Percentiles rank a stretch among this genome's conserved stretches.
Evolutionary conservation across 108 stramenopile genomes (phyloP).

Genomic region (Epithemia pelagica): DNA sequence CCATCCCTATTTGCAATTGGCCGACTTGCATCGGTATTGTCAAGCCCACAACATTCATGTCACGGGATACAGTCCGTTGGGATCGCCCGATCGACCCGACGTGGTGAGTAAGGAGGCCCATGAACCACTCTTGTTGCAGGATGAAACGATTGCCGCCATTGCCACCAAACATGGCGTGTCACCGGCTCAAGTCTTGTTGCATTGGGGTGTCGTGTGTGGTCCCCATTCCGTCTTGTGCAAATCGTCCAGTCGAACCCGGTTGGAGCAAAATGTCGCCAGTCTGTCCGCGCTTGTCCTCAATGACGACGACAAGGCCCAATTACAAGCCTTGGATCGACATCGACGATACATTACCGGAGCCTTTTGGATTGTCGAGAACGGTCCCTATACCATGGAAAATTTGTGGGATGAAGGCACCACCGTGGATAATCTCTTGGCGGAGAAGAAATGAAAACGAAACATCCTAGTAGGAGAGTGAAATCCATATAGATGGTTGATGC

Average conservation of each 20-base stretch:
- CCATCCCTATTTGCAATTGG: constrained; percentile 46
- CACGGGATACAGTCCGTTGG: constrained; percentile 44
- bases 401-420: constrained; percentile 20
- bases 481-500: no score
- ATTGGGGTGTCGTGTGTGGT: constrained; percentile 31
- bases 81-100: constrained; percentile 31
- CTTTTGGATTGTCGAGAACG: constrained; percentile 4
- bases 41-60: constrained; percentile 29
- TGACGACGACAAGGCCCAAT: constrained; percentile 12
- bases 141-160: constrained; percentile 8
- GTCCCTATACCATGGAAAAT: constrained; percentile 26
- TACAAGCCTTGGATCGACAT: constrained; percentile 14
- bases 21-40: constrained; percentile 44
- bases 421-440: neutral
- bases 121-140: constrained; percentile 3
- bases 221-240: constrained; percentile 37
- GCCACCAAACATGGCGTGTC: constrained; percentile 13
- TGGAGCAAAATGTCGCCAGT: constrained; percentile 24
- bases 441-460: no score
- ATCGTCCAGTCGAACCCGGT: constrained; percentile 3
- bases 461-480: no score
- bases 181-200: constrained; percentile 28
- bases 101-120: neutral
- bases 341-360: constrained; percentile 19
- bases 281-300: neutral